Conservation (phyloP, 768 basidiomycete species). For the Boletellus emodensis region DNA sequence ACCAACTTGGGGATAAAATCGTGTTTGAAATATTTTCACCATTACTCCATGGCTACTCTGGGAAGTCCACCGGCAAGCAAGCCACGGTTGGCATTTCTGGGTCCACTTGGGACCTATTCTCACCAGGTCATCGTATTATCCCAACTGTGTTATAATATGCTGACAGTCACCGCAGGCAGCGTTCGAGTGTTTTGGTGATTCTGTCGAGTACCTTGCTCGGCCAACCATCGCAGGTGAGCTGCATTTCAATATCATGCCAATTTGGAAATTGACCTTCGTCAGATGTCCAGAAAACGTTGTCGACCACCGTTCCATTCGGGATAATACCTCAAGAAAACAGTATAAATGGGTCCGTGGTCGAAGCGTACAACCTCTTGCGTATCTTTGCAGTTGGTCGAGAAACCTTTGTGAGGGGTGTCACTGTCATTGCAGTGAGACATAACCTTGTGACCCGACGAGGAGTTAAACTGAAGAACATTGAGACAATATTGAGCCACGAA, state of each 20-base stretch:
- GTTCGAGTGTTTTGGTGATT: conserved; percentile 40
- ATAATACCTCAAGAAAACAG: conserved; percentile 83
- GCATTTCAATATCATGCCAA: not conserved
- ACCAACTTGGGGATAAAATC: conserved; percentile 1
- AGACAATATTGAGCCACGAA: conserved; percentile 70
- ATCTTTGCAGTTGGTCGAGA: conserved; percentile 32
- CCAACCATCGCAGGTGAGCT: conserved; percentile 40
- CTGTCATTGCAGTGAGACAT: conserved; percentile 59
- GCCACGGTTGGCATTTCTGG: conserved; percentile 50
- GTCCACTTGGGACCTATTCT: conserved; percentile 68
- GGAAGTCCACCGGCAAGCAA: conserved; percentile 4
- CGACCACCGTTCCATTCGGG: conserved; percentile 42
- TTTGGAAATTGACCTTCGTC: conserved; percentile 1
- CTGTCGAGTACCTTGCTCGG: conserved; percentile 41
- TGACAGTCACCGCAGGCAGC: conserved; percentile 39
- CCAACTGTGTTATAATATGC: conserved; percentile 13
- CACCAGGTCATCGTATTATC: conserved; percentile 45
- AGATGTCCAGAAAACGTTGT: conserved; percentile 61
- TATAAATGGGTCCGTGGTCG: conserved; percentile 66
- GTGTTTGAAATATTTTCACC: conserved; percentile 7
- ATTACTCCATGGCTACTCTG: conserved; percentile 4
- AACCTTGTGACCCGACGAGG: conserved; percentile 64
- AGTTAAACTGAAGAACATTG: conserved; percentile 50
- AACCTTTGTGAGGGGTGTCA: conserved; percentile 57
- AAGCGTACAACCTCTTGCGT: conserved; percentile 68